Base-by-base conservation (phyloP, 2,329 filamentous ascomycete genomes). In the Colletotrichum siamense region DNA sequence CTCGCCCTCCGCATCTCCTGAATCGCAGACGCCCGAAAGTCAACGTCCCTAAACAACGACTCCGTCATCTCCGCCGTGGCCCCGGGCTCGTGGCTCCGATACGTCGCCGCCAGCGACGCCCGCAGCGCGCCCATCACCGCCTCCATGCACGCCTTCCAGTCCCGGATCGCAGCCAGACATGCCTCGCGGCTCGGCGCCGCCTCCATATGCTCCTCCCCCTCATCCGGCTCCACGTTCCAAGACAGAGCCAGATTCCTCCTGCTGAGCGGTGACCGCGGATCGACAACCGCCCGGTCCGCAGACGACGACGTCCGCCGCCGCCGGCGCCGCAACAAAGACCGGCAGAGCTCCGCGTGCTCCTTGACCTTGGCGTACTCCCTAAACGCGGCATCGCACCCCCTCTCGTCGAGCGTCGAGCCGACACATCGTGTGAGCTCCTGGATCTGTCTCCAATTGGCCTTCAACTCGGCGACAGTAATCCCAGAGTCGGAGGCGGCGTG, bases 1-100 rank as follows among this genome's bases (percentile, higher is more conserved):
- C 86, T 88, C 5, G 84, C 83, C 71, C 87, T 87, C 75, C 87
- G 85, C 88, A 89, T 89, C 62, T 85, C 83, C 62, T 84, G 80
- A 6, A 90, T 87, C 1, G 86, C 82, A 22, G 85, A 84, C 26
- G 82, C 84, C 9, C 88, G 85, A n/a, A 86, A 85, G 2, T 78
- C 80, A 69, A 85, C 86, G 75, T 87, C 87, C 12, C 79, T 81
- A 62, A 90, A 86, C 0, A 90, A 80, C 3, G 81, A 80, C 22
- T 89, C 85, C 5, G 88, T 79, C 81, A 88, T 87, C 32, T 85
- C 82, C 8, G 82, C 82, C 0, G 87, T 87, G 6, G 85, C 85
- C 49, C 87, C 84, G 8, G 84, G 84, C 75, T 89, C 87, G 69
- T 88, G 87, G 28, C 81, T 84, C 75, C 84, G 85, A 77, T 90